phyloP scores from a whole-genome alignment of 2,329 filamentous ascomycete genomes.

The Hymenoscyphus occultus region DNA sequence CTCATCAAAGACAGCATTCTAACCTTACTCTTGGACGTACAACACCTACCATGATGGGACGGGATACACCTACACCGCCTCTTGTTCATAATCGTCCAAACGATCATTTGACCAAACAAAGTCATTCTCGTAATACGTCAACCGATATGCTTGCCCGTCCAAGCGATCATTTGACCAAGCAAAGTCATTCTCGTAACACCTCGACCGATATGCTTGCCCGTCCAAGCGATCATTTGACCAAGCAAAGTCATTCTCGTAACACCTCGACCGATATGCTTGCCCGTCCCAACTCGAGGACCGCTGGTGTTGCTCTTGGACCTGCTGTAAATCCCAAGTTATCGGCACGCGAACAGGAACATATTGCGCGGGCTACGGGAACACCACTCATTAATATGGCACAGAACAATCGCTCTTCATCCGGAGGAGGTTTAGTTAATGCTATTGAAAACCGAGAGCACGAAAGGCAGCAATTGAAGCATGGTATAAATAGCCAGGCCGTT shows the following conservation, averaged over 20 bases:
- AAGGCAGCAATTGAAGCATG: slow-evolving; percentile 66
- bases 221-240: slow-evolving; percentile 40
- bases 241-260: slow-evolving; percentile 41
- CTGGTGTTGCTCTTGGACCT: slow-evolving; percentile 40
- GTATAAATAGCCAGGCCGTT: slow-evolving; percentile 66
- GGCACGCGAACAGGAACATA: slow-evolving; percentile 82
- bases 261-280: slow-evolving; percentile 47
- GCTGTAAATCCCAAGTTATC: slow-evolving; percentile 56
- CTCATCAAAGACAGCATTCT: slow-evolving; percentile 57
- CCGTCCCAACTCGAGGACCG: slow-evolving; percentile 58
- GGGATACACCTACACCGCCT: slow-evolving; percentile 44
- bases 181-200: slow-evolving; percentile 43
- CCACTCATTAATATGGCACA: slow-evolving; percentile 63
- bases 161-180: slow-evolving; percentile 29
- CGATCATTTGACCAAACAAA: slow-evolving; percentile 29
- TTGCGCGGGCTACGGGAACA: slow-evolving; percentile 77
- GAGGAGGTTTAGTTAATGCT: slow-evolving; percentile 70
- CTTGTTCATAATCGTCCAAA: slow-evolving; percentile 40
- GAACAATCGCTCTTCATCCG: slow-evolving; percentile 41
- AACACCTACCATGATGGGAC: slow-evolving; percentile 36
- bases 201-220: slow-evolving; percentile 49
- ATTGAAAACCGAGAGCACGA: slow-evolving; percentile 80
- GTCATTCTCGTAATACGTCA: slow-evolving; percentile 47
- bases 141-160: slow-evolving; percentile 49
- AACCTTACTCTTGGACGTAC: slow-evolving; percentile 45